phyloP scores from a whole-genome alignment of 1,284 basidiomycete species.

The Malassezia yamatoensis region DNA sequence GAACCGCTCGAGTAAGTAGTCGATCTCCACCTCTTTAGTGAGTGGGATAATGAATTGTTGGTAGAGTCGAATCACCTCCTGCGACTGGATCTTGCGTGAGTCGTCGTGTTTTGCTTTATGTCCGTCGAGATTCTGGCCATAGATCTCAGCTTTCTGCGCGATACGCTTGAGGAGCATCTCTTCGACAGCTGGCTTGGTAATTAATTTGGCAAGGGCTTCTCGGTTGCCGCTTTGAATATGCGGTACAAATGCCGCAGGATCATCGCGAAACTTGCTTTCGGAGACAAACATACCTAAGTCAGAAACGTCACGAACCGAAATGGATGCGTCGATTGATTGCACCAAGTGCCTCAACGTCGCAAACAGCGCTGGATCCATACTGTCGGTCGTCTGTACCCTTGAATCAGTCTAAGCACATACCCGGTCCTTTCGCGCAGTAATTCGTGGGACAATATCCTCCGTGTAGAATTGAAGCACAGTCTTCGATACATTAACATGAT shows the following conservation, averaged over 20 bases:
- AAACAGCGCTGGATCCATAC: constrained; percentile 84
- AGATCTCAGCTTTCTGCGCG: constrained; percentile 79
- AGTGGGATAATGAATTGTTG: constrained; percentile 89
- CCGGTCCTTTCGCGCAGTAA: constrained; percentile 53
- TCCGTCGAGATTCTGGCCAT: constrained; percentile 73
- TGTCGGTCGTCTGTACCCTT: constrained; percentile 79
- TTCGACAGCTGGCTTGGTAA: constrained; percentile 94
- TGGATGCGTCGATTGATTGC: constrained; percentile 91
- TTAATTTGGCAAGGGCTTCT: constrained; percentile 61
- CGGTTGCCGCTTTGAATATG: constrained; percentile 75
- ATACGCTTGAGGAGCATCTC: constrained; percentile 72
- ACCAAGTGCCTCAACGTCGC: constrained; percentile 88
- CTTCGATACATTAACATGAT: constrained; percentile 78
- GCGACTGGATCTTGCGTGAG: constrained; percentile 70
- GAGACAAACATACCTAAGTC: constrained; percentile 77
- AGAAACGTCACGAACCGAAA: constrained; percentile 54
- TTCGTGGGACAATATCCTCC: constrained; percentile 66
- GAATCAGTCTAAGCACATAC: constrained; percentile 10
- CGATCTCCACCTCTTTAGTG: constrained; percentile 94
- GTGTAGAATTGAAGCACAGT: constrained; percentile 84
- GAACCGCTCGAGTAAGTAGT: constrained; percentile 27
- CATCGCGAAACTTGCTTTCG: constrained; percentile 80
- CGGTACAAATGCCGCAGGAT: constrained; percentile 78
- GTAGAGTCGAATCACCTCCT: constrained; percentile 83
- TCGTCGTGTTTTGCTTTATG: constrained; percentile 15